Evolutionary conservation across 768 basidiomycete species (phyloP).

Genomic region (Termitomyces eurrhizus): DNA sequence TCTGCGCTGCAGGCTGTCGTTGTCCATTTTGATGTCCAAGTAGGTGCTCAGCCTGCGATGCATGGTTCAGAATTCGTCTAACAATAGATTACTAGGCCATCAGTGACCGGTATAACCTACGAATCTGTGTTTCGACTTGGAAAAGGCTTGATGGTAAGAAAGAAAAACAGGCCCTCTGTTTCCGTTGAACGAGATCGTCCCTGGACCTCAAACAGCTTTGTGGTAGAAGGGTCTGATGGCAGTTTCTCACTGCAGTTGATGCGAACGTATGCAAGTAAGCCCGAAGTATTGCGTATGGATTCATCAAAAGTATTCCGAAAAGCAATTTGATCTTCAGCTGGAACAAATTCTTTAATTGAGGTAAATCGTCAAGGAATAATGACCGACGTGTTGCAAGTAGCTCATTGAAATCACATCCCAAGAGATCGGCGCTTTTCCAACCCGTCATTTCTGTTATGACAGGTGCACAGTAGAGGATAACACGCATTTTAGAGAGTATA

Average conservation of each 20-base stretch:
- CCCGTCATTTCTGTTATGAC: slow-evolving; percentile 71
- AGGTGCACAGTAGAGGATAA: slow-evolving; percentile 66
- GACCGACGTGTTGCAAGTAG: slow-evolving; percentile 56
- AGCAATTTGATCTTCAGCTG: slow-evolving; percentile 54
- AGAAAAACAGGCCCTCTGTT: slow-evolving; percentile 54
- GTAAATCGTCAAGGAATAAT: neutral
- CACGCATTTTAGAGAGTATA: slow-evolving; percentile 58
- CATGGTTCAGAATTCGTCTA: neutral
- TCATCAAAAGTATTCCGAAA: slow-evolving; percentile 58
- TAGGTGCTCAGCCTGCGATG: slow-evolving; percentile 59
- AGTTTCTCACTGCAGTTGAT: slow-evolving; percentile 44
- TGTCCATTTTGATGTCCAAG: slow-evolving; percentile 85
- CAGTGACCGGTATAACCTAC: slow-evolving; percentile 51
- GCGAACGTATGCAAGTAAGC: slow-evolving; percentile 57
- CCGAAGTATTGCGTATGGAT: slow-evolving; percentile 43
- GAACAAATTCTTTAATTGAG: slow-evolving; percentile 5
- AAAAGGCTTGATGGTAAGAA: slow-evolving; percentile 73
- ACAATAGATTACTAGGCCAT: neutral
- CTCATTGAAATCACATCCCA: slow-evolving; percentile 63
- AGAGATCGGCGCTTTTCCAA: slow-evolving; percentile 69
- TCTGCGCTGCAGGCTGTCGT: slow-evolving; percentile 71
- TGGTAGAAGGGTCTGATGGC: slow-evolving; percentile 19
- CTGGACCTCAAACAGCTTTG: slow-evolving; percentile 64
- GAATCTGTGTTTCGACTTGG: slow-evolving; percentile 69
- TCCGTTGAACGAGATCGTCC: slow-evolving; percentile 54